Conservation (phyloP, 2,329 filamentous ascomycete genomes). For the Fusarium cicatricum region DNA sequence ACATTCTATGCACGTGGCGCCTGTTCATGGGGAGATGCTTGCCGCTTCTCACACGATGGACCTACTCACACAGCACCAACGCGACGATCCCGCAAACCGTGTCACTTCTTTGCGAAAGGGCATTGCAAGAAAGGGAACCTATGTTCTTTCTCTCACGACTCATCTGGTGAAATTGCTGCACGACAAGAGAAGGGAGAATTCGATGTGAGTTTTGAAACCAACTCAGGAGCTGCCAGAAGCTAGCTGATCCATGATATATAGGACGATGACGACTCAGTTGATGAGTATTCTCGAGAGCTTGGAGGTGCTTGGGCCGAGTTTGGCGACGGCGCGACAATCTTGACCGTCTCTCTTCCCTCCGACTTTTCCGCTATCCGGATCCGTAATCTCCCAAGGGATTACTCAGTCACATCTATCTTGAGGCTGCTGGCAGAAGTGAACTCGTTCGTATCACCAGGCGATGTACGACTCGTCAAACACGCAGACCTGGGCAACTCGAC, state of each 20-base stretch:
- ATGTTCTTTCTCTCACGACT: not conserved
- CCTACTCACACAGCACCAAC: too few species aligned
- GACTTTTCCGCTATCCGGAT: slow-evolving; percentile 51
- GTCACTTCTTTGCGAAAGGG: not conserved
- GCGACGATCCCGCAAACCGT: not conserved
- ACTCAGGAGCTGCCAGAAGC: too few species aligned
- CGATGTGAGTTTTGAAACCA: too few species aligned
- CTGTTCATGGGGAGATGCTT: not conserved
- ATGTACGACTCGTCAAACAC: not conserved
- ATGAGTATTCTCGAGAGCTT: slow-evolving; percentile 17
- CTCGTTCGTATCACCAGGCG: not conserved
- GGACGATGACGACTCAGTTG: not conserved
- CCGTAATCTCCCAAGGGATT: slow-evolving; percentile 37
- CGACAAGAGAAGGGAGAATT: not conserved
- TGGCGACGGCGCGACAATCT: slow-evolving; percentile 43
- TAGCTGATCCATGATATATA: not conserved
- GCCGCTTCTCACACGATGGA: not conserved
- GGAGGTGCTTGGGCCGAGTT: slow-evolving; percentile 45
- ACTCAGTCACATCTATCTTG: slow-evolving; percentile 26
- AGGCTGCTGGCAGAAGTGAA: slow-evolving; percentile 26
- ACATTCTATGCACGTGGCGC: not conserved
- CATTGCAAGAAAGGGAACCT: not conserved
- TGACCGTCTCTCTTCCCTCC: slow-evolving; percentile 43
- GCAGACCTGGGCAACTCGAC: not conserved
- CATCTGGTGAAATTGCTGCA: not conserved